phyloP scores from a whole-genome alignment of 495 filamentous ascomycete species.

The Entonaema liquescens region DNA sequence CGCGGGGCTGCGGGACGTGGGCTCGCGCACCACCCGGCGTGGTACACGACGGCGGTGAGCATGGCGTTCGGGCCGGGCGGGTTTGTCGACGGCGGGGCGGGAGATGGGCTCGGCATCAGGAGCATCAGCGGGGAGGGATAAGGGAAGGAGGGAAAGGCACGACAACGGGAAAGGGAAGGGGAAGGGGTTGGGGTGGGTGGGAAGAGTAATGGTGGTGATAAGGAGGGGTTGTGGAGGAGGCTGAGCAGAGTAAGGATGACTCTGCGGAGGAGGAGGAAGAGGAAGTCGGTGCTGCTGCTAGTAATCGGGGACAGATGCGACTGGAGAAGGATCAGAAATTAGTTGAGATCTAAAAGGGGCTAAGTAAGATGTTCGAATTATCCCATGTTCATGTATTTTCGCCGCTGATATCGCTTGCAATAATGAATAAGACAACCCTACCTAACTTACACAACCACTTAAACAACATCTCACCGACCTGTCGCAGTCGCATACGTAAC shows the following conservation, averaged over 20 bases:
- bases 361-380: background rate
- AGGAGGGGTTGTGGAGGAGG: background rate
- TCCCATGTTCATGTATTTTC: background rate
- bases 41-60: slow-evolving; percentile 41
- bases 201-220: background rate
- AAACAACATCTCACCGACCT: background rate
- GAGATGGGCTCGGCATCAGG: background rate
- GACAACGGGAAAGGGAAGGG: background rate
- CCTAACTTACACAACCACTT: background rate
- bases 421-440: background rate
- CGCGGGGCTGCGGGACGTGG: slow-evolving; percentile 50
- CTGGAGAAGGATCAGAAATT: slow-evolving; percentile 20
- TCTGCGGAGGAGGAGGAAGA: background rate
- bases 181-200: background rate
- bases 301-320: slow-evolving; percentile 4
- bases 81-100: background rate
- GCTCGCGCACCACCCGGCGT: slow-evolving; percentile 46
- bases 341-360: slow-evolving; percentile 19
- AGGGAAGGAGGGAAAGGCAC: slow-evolving; percentile 9
- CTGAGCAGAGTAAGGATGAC: background rate
- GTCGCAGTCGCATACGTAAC: background rate
- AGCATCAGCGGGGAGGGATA: slow-evolving; percentile 22
- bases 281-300: background rate
- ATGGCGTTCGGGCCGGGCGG: slow-evolving; percentile 17
- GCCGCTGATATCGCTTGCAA: background rate